A percentile compares a stretch with the other conserved stretches of the same genome.
Evolutionary conservation across 2,329 filamentous ascomycete genomes (phyloP).

Genomic region (Claviceps quebecensis): DNA sequence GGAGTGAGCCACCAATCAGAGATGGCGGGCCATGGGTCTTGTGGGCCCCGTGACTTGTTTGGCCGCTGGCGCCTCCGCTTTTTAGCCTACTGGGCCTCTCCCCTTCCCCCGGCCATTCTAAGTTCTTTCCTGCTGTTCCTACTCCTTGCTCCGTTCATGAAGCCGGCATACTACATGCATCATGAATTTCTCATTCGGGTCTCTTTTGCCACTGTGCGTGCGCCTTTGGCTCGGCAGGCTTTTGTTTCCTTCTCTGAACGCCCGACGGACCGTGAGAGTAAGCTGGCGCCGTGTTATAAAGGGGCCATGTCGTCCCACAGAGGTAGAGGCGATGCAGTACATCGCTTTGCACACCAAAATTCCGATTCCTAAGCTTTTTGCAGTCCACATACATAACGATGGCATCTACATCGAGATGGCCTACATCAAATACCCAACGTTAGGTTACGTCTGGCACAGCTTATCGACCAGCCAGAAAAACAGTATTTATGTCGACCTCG

Average conservation of each 20-base stretch:
- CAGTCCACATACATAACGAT: constrained; percentile 9
- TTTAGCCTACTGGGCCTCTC: not conserved
- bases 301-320: constrained; percentile 15
- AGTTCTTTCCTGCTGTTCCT: not conserved
- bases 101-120: not conserved
- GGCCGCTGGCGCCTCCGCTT: not conserved
- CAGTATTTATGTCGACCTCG: constrained; percentile 12
- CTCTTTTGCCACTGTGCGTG: not conserved
- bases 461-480: constrained; percentile 11
- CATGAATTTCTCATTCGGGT: not conserved
- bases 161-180: not conserved
- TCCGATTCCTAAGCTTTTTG: constrained; percentile 15
- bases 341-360: constrained; percentile 14
- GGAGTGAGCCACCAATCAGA: not conserved
- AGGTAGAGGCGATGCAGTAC: constrained; percentile 19
- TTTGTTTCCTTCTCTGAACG: constrained; percentile 11
- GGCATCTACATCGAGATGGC: constrained; percentile 16
- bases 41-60: not conserved
- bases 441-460: constrained; percentile 10
- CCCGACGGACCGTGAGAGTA: constrained; percentile 9
- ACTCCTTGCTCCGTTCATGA: not conserved
- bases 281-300: constrained; percentile 18
- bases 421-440: constrained; percentile 10
- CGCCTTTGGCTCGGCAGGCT: constrained; percentile 9
- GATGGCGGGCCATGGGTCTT: not conserved